Base-by-base conservation (phyloP, 306 rosid species). In the Corylus avellana region DNA sequence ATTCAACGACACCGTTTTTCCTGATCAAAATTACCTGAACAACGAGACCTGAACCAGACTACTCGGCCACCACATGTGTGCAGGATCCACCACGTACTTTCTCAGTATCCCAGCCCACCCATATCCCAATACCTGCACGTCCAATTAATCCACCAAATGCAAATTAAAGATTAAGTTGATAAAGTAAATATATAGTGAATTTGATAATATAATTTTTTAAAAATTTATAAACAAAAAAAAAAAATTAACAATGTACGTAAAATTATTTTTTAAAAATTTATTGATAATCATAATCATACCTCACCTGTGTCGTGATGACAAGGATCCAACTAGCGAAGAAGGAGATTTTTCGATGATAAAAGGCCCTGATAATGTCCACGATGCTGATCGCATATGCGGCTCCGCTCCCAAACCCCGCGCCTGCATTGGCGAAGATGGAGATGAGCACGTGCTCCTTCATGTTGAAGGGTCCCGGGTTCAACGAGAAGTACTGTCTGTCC, bases 61-160 rank as follows among this genome's bases (percentile, higher is more conserved):
- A n/a, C 76, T 77, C 18, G 98, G 98, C 98, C 98, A 93, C 98
- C 98, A 93, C 98, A 93, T 91, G 46, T 93, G 92, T 32, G 97
- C 93, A 0, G 98, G 97, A 73, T 93, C 98, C 35, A 93, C 97
- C 63, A 91, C 91, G 37, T 93, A 93, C 75, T 90, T 91, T 74
- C 98, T 89, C 10, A 91, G 49, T 12, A 93, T 73, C 25, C 98
- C 95, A 8, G 98, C 97, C 93, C 98, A 93, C 0, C 98, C 97
- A 5, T 93, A 91, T 22, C 97, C 97, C 37, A 93, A 70, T 1
- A 91, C 91, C 98, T 93, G 55, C 59, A 59, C 12, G 53, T 49
- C 53, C 14, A 49, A 32, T 32, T 32, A 32, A 49, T 49, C 14
- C 12, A 9, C 53, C 53, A 10, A 8, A 48, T 18, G 3, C 22